Percentiles rank a stretch among this genome's conserved stretches.
Conservation (phyloP, 352 stramenopile genomes). For the Phytophthora cryptogea region DNA sequence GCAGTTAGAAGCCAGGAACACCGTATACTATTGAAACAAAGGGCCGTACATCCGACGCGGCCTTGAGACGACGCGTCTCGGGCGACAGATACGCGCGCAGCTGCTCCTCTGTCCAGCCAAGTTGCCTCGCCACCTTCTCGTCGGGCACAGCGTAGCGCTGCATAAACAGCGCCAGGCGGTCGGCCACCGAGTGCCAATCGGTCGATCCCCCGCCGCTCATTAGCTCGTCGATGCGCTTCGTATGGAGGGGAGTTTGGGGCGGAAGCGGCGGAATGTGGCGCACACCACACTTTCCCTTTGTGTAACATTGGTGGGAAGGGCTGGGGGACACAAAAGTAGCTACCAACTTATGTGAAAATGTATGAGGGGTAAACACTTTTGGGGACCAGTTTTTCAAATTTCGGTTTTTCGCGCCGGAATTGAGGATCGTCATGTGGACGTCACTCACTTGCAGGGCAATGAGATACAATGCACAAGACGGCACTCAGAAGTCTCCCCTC, state of each 20-base stretch:
- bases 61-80: constrained; percentile 42
- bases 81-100: constrained; percentile 59
- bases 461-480: neutral
- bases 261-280: constrained; percentile 30
- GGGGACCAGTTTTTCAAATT: neutral
- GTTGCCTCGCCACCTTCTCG: constrained; percentile 50
- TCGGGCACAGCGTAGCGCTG: constrained; percentile 51
- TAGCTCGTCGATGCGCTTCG: constrained; percentile 1
- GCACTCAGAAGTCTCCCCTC: neutral
- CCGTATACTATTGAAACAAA: neutral
- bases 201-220: constrained; percentile 39
- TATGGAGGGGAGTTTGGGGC: constrained; percentile 30
- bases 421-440: neutral
- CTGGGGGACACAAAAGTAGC: constrained; percentile 1
- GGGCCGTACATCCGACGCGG: constrained; percentile 38
- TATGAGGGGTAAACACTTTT: constrained; percentile 22
- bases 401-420: neutral
- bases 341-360: neutral
- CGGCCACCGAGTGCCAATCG: constrained; percentile 43
- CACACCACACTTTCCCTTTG: constrained; percentile 15
- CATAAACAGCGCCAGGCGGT: constrained; percentile 68
- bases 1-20: constrained; percentile 4
- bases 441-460: neutral
- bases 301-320: constrained; percentile 15
- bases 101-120: constrained; percentile 58